These are phyloP conservation scores for Phytopythium montanum DNA, from an alignment of 352 stramenopile genomes.

Conservation along the genomic window DNA sequence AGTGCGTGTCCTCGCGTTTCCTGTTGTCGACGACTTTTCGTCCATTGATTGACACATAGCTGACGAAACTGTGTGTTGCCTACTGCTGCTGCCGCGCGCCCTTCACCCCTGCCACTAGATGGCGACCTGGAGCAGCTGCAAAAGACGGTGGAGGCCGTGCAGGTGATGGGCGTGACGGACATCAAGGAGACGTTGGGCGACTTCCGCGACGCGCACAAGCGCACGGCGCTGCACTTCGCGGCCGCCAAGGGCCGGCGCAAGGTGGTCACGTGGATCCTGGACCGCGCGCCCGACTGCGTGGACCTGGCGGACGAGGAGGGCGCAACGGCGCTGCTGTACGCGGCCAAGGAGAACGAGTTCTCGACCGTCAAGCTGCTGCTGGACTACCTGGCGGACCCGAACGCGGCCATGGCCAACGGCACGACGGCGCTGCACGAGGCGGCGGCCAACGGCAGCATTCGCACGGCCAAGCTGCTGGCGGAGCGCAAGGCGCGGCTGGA, in stretches of 20 bases:
- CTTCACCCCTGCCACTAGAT: no score
- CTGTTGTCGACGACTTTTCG: neutral
- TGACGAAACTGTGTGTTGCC: conserved; percentile 2
- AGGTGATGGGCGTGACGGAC: conserved; percentile 56
- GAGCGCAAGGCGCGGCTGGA: conserved; percentile 58
- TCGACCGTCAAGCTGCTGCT: conserved; percentile 59
- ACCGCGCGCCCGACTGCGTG: conserved; percentile 49
- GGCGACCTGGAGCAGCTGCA: conserved; percentile 65
- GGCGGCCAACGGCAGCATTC: conserved; percentile 61
- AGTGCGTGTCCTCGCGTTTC: conserved; percentile 30
- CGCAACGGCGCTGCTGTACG: conserved; percentile 64
- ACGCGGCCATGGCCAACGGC: conserved; percentile 51
- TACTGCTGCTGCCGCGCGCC: no score
- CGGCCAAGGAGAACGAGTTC: conserved; percentile 78
- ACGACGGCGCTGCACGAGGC: conserved; percentile 68
- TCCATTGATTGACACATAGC: neutral
- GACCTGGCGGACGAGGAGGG: conserved; percentile 70
- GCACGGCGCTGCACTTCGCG: conserved; percentile 76
- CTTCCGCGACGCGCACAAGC: conserved; percentile 83
- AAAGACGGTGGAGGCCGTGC: conserved; percentile 56
- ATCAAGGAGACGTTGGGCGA: conserved; percentile 57
- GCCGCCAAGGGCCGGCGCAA: conserved; percentile 75
- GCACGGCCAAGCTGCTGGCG: conserved; percentile 47
- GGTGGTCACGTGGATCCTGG: conserved; percentile 67
- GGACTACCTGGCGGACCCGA: conserved; percentile 48